Percentiles rank a stretch among this genome's conserved stretches.
phyloP scores from a whole-genome alignment of 108 stramenopile genomes.

The Asterionellopsis glacialis region DNA sequence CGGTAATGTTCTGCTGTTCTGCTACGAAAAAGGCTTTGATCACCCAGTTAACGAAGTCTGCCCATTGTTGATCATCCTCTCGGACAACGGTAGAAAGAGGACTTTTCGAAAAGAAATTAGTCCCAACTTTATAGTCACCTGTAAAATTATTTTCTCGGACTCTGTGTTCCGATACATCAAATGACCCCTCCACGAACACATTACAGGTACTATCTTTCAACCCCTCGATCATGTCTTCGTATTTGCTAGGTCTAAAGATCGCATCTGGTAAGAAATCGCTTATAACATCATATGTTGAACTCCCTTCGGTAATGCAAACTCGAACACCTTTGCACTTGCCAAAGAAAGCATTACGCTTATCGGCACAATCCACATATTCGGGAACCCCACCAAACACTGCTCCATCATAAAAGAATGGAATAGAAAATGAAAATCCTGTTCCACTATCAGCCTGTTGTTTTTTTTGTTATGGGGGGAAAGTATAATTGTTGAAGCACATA shows the following conservation, averaged over 20 bases:
- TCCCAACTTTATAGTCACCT: conserved; percentile 6
- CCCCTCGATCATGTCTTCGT: not conserved
- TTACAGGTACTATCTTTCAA: conserved; percentile 10
- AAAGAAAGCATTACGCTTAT: conserved; percentile 13
- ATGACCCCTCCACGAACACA: conserved; percentile 3
- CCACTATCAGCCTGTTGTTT: not conserved
- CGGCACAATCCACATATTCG: conserved; percentile 29
- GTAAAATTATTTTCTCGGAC: not conserved
- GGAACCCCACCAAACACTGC: conserved; percentile 27
- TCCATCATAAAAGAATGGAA: conserved; percentile 36
- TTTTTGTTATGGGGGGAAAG: too few species aligned
- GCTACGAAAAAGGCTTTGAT: conserved; percentile 36
- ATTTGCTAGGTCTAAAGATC: not conserved
- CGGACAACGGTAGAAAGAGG: conserved; percentile 17
- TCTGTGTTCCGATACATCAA: not conserved
- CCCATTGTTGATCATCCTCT: conserved; percentile 17
- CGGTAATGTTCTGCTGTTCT: conserved; percentile 25
- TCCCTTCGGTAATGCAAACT: conserved; percentile 13
- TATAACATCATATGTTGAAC: conserved; percentile 4
- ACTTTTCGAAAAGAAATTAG: conserved; percentile 10
- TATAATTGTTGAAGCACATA: too few species aligned
- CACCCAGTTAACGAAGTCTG: conserved; percentile 45
- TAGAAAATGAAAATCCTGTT: conserved; percentile 26
- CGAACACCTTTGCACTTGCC: conserved; percentile 15
- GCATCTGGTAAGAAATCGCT: not conserved